These are phyloP conservation scores for Cyphellophora europaea DNA, from an alignment of 2,329 filamentous ascomycete genomes.

Conservation along the genomic window DNA sequence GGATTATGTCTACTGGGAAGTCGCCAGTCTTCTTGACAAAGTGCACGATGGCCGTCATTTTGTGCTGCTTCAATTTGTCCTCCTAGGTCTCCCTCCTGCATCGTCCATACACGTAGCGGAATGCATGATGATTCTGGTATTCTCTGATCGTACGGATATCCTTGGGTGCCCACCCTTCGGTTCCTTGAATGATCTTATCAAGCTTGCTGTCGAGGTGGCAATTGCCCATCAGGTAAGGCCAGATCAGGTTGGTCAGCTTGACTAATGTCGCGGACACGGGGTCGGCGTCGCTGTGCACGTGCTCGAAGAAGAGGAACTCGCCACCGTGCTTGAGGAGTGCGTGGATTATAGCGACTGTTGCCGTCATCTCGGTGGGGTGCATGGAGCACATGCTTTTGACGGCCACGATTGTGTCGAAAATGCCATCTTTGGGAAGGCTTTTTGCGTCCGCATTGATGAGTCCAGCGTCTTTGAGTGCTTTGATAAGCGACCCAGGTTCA, in stretches of 20 bases:
- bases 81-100: too few species aligned
- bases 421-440: slow-evolving; percentile 26
- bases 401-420: slow-evolving; percentile 34
- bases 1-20: too few species aligned
- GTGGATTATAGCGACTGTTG: slow-evolving; percentile 28
- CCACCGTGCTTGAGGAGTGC: slow-evolving; percentile 37
- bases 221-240: slow-evolving; percentile 16
- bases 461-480: slow-evolving; percentile 33
- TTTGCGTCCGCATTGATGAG: slow-evolving; percentile 27
- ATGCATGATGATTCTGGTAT: slow-evolving; percentile 11
- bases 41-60: too few species aligned
- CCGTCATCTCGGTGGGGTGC: slow-evolving; percentile 10
- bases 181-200: slow-evolving; percentile 12
- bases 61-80: too few species aligned
- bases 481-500: slow-evolving; percentile 36
- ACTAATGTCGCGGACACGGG: slow-evolving; percentile 11
- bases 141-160: slow-evolving; percentile 8
- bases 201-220: slow-evolving; percentile 16
- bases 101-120: background rate
- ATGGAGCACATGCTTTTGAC: slow-evolving; percentile 34
- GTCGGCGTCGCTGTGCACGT: slow-evolving; percentile 19
- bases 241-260: slow-evolving; percentile 15
- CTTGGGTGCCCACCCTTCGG: slow-evolving; percentile 12
- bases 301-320: slow-evolving; percentile 39
- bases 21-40: too few species aligned